These are phyloP conservation scores for Debaryomyces udenii DNA, from an alignment of 1,139 yeast species.

Conservation along the genomic window DNA sequence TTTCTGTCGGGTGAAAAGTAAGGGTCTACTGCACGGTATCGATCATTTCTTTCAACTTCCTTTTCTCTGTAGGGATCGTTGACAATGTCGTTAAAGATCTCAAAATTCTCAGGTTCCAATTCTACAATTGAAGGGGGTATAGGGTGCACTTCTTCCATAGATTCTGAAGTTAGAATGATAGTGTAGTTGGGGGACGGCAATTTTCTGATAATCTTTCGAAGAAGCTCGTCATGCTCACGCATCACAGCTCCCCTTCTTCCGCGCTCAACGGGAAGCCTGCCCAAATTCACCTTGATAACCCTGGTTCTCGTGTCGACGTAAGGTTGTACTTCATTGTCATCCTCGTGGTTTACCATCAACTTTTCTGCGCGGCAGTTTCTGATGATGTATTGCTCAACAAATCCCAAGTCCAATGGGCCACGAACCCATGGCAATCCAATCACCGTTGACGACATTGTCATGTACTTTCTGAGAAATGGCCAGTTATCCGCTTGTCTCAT, in stretches of 20 bases:
- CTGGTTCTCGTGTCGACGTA: conserved; percentile 65
- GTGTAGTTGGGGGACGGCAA: conserved; percentile 70
- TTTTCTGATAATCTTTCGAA: conserved; percentile 56
- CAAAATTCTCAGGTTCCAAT: conserved; percentile 36
- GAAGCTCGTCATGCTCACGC: conserved; percentile 51
- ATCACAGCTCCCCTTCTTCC: conserved; percentile 25
- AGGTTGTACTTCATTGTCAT: conserved; percentile 43
- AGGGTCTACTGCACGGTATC: conserved; percentile 39
- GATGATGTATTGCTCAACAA: conserved; percentile 44
- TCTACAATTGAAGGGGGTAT: conserved; percentile 31
- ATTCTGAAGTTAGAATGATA: conserved; percentile 49
- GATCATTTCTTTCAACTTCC: conserved; percentile 61
- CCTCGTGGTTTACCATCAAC: conserved; percentile 38
- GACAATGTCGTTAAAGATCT: conserved; percentile 50
- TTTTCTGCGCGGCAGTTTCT: conserved; percentile 53
- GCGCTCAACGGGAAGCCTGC: conserved; percentile 43
- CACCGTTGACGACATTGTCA: conserved; percentile 64
- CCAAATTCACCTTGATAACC: conserved; percentile 58
- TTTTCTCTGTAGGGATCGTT: conserved; percentile 47
- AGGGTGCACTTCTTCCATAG: conserved; percentile 32
- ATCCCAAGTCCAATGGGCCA: conserved; percentile 49
- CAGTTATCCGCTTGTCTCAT: conserved; percentile 44
- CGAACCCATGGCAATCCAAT: conserved; percentile 60
- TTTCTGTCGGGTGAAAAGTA: conserved; percentile 34
- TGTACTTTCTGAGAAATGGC: conserved; percentile 55